Evolutionary conservation across 1,284 basidiomycete genomes (phyloP).

Genomic region (Melampsora larici-populina): DNA sequence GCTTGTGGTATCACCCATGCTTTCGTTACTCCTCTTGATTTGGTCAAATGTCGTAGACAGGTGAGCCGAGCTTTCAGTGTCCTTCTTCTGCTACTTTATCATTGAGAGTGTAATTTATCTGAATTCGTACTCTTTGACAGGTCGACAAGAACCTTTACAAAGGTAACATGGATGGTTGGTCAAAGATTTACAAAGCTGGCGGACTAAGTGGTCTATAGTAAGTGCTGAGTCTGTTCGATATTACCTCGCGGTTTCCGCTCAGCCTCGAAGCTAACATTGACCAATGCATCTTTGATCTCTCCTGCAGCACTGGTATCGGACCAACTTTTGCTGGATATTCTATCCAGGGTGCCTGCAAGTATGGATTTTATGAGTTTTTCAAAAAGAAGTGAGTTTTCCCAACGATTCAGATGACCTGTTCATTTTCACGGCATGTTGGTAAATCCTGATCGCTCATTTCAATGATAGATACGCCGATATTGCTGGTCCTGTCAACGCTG

Average conservation of each 20-base stretch:
- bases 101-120: neutral
- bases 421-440: no score
- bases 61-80: constrained; percentile 25
- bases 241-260: neutral
- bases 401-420: neutral
- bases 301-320: constrained; percentile 50
- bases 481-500: constrained; percentile 51
- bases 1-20: constrained; percentile 53
- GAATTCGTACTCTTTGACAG: constrained; percentile 33
- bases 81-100: neutral
- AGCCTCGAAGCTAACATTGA: neutral
- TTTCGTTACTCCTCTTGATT: constrained; percentile 52
- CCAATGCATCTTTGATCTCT: neutral
- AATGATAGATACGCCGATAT: constrained; percentile 50
- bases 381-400: constrained; percentile 44
- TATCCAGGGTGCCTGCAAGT: constrained; percentile 52
- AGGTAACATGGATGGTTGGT: constrained; percentile 52
- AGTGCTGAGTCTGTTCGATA: neutral
- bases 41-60: constrained; percentile 53
- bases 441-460: constrained; percentile 19
- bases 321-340: constrained; percentile 52
- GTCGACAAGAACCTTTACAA: constrained; percentile 53
- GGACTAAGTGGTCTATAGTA: constrained; percentile 51
- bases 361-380: constrained; percentile 52
- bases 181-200: constrained; percentile 50